phyloP scores from a whole-genome alignment of 441 rosid genomes.

The Adansonia madagascariensis region DNA sequence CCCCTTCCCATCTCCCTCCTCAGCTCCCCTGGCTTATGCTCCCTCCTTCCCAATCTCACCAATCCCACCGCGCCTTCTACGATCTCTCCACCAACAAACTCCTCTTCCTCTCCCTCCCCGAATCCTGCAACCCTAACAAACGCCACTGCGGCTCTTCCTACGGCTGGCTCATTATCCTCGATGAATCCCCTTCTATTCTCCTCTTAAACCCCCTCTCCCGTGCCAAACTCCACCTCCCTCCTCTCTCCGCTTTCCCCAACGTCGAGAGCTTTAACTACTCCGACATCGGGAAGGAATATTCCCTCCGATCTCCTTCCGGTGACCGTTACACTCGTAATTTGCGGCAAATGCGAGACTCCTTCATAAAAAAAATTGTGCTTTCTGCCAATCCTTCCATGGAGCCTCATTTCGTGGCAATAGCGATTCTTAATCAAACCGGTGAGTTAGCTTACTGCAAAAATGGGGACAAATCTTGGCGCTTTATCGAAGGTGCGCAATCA shows the following conservation, averaged over 20 bases:
- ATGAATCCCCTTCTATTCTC: conserved; percentile 46
- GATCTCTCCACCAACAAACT: conserved; percentile 42
- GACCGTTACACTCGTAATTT: conserved; percentile 33
- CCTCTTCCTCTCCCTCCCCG: conserved; percentile 45
- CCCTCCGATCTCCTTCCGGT: conserved; percentile 30
- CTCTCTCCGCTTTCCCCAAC: conserved; percentile 52
- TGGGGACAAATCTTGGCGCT: conserved; percentile 46
- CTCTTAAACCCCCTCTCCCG: conserved; percentile 60
- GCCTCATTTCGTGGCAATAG: conserved; percentile 42
- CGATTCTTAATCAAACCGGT: conserved; percentile 44
- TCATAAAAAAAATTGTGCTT: conserved; percentile 54
- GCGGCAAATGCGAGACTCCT: conserved; percentile 57
- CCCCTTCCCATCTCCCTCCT: conserved; percentile 54
- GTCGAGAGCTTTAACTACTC: conserved; percentile 51
- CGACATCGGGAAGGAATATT: conserved; percentile 56
- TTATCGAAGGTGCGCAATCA: conserved; percentile 36
- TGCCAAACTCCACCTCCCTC: conserved; percentile 48
- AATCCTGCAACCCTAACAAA: conserved; percentile 33
- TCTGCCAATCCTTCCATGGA: conserved; percentile 50
- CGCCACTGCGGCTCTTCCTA: conserved; percentile 67
- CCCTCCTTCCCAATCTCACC: conserved; percentile 40
- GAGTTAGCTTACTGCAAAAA: conserved; percentile 49
- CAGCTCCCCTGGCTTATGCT: conserved; percentile 74
- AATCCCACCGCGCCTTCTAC: conserved; percentile 47
- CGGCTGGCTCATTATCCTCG: conserved; percentile 63